Conservation (phyloP, 164 flowering plant genomes). For the Annona squamosa region DNA sequence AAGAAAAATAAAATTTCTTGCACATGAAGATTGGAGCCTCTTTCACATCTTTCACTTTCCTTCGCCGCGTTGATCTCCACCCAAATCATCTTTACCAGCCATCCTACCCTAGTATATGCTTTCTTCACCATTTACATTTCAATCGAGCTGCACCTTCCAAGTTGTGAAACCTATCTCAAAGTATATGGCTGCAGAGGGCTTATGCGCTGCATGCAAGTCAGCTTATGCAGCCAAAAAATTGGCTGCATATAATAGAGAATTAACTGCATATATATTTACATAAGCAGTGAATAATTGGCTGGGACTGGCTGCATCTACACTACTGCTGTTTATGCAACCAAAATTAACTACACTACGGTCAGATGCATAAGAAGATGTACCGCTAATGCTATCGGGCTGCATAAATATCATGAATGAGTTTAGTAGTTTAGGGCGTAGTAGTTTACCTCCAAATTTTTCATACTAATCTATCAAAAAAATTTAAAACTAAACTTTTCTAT, state of each 20-base stretch:
- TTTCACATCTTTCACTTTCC: not conserved
- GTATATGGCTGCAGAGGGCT: not conserved
- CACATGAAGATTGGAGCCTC: slow-evolving; percentile 27
- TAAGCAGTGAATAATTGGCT: not conserved
- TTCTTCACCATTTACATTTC: not conserved
- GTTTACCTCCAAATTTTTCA: no score
- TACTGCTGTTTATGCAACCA: not conserved
- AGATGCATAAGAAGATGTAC: no score
- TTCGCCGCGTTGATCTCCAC: not conserved
- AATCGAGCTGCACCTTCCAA: not conserved
- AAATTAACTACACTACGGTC: no score
- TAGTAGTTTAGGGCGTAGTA: no score
- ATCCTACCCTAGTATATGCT: not conserved
- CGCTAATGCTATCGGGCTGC: no score
- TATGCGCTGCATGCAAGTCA: not conserved
- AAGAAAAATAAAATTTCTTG: slow-evolving; percentile 11
- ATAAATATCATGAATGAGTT: no score
- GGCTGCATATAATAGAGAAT: not conserved
- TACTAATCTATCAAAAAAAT: no score
- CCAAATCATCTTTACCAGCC: not conserved
- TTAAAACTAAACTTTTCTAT: no score
- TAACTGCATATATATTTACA: not conserved
- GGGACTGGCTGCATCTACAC: not conserved
- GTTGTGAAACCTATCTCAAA: not conserved
- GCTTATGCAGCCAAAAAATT: not conserved